Evolutionary conservation across 495 filamentous ascomycete species (phyloP).

Genomic region (Trichocladium antarcticum): DNA sequence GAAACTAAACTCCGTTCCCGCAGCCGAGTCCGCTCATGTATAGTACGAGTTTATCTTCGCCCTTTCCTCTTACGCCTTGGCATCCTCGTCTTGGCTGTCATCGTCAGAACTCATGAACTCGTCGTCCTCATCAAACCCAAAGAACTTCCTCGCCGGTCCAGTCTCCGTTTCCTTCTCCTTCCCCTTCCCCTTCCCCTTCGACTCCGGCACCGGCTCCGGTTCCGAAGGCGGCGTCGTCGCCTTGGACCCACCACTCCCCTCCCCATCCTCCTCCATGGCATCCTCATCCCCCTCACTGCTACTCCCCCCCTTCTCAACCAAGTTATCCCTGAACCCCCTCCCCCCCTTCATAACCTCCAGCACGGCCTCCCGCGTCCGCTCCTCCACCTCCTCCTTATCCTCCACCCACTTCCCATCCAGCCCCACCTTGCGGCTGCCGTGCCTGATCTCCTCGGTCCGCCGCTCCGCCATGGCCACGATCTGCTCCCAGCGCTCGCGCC

Average conservation of each 20-base stretch:
- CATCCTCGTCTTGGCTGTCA: conserved; percentile 36
- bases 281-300: conserved; percentile 21
- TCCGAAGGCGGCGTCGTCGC: conserved; percentile 28
- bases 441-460: conserved; percentile 65
- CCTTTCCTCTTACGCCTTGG: neutral
- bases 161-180: conserved; percentile 35
- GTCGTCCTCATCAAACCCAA: conserved; percentile 85
- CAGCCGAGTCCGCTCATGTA: neutral
- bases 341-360: conserved; percentile 56
- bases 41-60: neutral
- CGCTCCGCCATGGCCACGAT: conserved; percentile 74
- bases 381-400: conserved; percentile 72
- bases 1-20: neutral
- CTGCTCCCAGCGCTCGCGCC: conserved; percentile 67
- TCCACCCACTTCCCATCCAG: conserved; percentile 90
- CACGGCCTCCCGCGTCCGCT: conserved; percentile 77
- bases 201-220: conserved; percentile 14
- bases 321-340: conserved; percentile 45
- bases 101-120: conserved; percentile 78
- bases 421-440: conserved; percentile 51
- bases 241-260: conserved; percentile 28
- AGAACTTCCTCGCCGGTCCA: conserved; percentile 42
- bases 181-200: conserved; percentile 7
- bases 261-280: conserved; percentile 25
- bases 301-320: conserved; percentile 17